These are phyloP conservation scores for Fraxinus ornus DNA, from an alignment of 305 asterid genomes.

Conservation along the genomic window DNA sequence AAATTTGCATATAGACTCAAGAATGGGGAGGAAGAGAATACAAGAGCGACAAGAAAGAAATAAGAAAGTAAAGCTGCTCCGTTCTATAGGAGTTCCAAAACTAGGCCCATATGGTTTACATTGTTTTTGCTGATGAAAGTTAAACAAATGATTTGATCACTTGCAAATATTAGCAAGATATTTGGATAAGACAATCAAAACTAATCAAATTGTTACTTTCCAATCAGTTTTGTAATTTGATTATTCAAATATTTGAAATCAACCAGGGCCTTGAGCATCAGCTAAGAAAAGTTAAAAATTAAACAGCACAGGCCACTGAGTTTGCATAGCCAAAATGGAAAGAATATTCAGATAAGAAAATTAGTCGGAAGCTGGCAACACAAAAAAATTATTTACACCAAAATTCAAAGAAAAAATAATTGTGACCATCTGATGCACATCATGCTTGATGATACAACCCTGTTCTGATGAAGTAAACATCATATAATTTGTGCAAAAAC, in stretches of 20 bases:
- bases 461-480: not conserved
- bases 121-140: not conserved
- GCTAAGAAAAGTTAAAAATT: not conserved
- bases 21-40: not conserved
- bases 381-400: not conserved
- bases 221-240: not conserved
- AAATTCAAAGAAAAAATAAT: not conserved
- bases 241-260: not conserved
- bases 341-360: not conserved
- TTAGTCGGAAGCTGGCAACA: slow-evolving; percentile 1
- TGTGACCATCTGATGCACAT: slow-evolving; percentile 8
- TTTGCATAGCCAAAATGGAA: not conserved
- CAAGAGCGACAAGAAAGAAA: not conserved
- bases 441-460: slow-evolving; percentile 13
- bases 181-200: not conserved
- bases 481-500: slow-evolving; percentile 3
- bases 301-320: not conserved
- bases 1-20: not conserved
- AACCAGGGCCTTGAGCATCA: not conserved
- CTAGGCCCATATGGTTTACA: not conserved
- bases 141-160: not conserved
- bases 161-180: not conserved
- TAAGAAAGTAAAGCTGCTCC: not conserved
- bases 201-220: not conserved
- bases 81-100: not conserved